These are phyloP conservation scores for Dendrobium chrysotoxum DNA, from an alignment of 106 monocot genomes.

Conservation along the genomic window DNA sequence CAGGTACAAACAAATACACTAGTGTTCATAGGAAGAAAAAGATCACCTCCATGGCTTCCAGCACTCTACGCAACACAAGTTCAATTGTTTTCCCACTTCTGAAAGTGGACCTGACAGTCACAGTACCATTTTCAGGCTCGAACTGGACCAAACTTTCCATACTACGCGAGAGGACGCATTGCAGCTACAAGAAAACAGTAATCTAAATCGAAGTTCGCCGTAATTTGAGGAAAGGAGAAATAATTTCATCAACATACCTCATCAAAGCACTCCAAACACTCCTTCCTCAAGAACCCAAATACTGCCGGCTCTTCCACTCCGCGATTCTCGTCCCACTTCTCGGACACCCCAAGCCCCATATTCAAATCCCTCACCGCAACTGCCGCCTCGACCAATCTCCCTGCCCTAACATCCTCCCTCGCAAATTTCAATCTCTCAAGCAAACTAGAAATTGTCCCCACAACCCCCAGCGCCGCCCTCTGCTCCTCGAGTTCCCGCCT, in stretches of 20 bases:
- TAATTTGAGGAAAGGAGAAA: conserved; percentile 2
- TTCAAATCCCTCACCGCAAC: conserved; percentile 40
- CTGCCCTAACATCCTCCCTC: conserved; percentile 26
- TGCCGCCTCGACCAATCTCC: conserved; percentile 53
- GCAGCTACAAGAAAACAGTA: conserved; percentile 37
- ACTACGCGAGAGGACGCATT: conserved; percentile 50
- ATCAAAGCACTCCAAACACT: conserved; percentile 64
- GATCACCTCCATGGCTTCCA: conserved; percentile 82
- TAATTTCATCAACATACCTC: conserved; percentile 32
- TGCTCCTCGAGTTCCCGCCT: conserved; percentile 54
- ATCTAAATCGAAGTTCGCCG: background rate
- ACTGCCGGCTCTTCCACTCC: conserved; percentile 41
- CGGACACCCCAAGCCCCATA: conserved; percentile 20
- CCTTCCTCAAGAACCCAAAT: conserved; percentile 55
- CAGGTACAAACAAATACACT: background rate
- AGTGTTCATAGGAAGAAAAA: background rate
- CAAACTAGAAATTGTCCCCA: conserved; percentile 24
- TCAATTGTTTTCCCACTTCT: conserved; percentile 5
- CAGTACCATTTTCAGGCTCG: conserved; percentile 35
- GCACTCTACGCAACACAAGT: conserved; percentile 35
- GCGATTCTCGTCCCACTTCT: conserved; percentile 5
- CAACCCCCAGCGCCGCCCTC: conserved; percentile 42
- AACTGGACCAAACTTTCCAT: conserved; percentile 46
- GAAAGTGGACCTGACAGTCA: conserved; percentile 34
- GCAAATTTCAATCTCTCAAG: conserved; percentile 31